Evolutionary conservation across 2,329 filamentous ascomycete species (phyloP), one percentile per base, ranked within the genome.

Genomic region (Botrytis tulipae): DNA sequence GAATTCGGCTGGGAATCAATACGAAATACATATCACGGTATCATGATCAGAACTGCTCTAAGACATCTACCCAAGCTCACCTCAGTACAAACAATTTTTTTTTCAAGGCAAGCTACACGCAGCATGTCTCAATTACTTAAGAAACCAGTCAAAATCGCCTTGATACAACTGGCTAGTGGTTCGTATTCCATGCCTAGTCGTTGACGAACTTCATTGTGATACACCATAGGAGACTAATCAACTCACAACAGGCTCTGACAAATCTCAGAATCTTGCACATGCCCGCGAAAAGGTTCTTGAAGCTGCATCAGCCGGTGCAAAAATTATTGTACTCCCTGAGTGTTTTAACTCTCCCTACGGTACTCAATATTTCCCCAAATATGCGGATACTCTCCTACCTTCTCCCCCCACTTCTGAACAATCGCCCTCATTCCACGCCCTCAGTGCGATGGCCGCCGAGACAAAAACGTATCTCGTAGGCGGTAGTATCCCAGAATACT

Each of bases 331-430:
- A 48, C 89, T 99, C 29, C 96, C 96, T 51, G 96, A 99, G 85
- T 99, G 96, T 87, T 99, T 99, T 90, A 99, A 99, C 86, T 97
- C 93, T 60, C 96, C 96, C 14, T 99, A 99, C 83, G 96, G 96
- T 77, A 94, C 91, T 77, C 87, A 94, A 80, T 95, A 91, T 86
- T 99, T 99, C 84, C 92, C 95, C 71, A 89, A 91, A 75, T 98
- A 98, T 83, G 95, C 96, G 77, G 96, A 99, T 84, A 91, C 90
- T 1, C 90, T 98, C n/a, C 86, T 89, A 1, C 93, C 94, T 0
- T 91, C 90, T 4, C 93, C 94, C 42, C 93, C 94, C 0, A 85
- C 90, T 5, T 82, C 85, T 75, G 87, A 89, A 63, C 89, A 92
- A 79, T 92, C 93, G 7, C 95, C 95, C 0, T 94, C 93, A 72